These are phyloP conservation scores for Antrodiella citrinella DNA, from an alignment of 768 basidiomycete species.

Conservation along the genomic window DNA sequence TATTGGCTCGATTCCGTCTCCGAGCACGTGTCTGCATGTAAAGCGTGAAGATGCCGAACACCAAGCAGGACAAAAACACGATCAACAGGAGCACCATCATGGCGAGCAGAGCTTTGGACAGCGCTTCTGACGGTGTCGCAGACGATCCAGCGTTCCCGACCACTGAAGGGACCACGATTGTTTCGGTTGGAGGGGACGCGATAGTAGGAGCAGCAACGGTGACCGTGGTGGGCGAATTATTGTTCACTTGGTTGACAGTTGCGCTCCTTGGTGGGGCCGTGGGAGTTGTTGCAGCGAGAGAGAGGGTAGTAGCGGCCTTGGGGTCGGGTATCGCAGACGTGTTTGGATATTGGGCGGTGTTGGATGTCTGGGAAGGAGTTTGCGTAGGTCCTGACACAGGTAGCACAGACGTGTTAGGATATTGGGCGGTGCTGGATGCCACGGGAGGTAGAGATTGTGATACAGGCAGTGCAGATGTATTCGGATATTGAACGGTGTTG, in stretches of 20 bases:
- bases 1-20: background rate
- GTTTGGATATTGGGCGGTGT: background rate
- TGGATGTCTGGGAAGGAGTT: no score
- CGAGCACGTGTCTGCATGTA: background rate
- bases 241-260: no score
- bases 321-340: background rate
- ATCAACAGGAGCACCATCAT: background rate
- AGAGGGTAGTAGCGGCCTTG: background rate
- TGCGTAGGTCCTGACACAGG: no score
- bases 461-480: background rate
- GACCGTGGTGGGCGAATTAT: no score
- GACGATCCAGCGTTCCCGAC: background rate
- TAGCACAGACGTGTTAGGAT: background rate
- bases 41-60: background rate
- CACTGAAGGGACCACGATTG: background rate
- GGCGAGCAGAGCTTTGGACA: background rate
- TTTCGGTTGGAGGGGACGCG: background rate
- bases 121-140: background rate
- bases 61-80: background rate
- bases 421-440: no score
- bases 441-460: no score
- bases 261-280: background rate
- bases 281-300: background rate
- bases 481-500: no score
- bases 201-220: background rate